A percentile compares a stretch with the other conserved stretches of the same genome.
Conservation (phyloP, 2,329 filamentous ascomycete genomes). For the Dryadomyces quercivorus region DNA sequence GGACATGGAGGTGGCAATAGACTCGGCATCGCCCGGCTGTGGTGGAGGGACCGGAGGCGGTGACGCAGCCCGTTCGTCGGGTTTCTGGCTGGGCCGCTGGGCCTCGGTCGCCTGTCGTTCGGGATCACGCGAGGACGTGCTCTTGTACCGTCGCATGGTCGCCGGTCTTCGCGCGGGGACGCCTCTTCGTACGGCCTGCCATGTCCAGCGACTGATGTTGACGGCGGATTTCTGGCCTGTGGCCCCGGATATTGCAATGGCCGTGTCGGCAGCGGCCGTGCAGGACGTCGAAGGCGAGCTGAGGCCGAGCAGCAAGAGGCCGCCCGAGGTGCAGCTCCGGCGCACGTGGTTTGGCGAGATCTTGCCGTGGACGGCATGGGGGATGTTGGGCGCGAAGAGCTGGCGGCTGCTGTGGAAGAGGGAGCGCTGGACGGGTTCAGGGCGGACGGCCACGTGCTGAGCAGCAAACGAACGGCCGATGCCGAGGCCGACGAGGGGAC, state of each 20-base stretch:
- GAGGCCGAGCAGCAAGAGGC: conserved; percentile 37
- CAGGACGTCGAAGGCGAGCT: conserved; percentile 27
- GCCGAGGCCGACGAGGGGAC: conserved; percentile 2
- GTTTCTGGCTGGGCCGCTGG: neutral
- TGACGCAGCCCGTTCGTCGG: conserved; percentile 4
- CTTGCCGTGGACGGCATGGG: neutral
- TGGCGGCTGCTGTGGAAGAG: conserved; percentile 8
- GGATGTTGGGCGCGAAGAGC: neutral
- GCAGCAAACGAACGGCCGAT: conserved; percentile 6
- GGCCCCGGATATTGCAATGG: conserved; percentile 14
- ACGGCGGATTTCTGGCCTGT: conserved; percentile 17
- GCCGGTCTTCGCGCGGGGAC: conserved; percentile 1
- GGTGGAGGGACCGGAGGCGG: conserved; percentile 9
- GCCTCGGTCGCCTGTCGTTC: neutral
- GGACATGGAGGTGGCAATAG: conserved; percentile 38
- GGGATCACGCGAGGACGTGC: neutral
- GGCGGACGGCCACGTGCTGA: neutral
- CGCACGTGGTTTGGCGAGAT: conserved; percentile 27
- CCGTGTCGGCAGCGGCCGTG: conserved; percentile 25
- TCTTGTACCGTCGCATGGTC: conserved; percentile 2
- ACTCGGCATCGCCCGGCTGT: conserved; percentile 21
- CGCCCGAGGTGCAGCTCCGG: conserved; percentile 41
- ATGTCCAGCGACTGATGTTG: conserved; percentile 22
- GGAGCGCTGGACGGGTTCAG: neutral
- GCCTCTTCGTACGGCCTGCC: conserved; percentile 20